These are phyloP conservation scores for Austroboletus festivus DNA, from an alignment of 768 basidiomycete species.

Conservation along the genomic window DNA sequence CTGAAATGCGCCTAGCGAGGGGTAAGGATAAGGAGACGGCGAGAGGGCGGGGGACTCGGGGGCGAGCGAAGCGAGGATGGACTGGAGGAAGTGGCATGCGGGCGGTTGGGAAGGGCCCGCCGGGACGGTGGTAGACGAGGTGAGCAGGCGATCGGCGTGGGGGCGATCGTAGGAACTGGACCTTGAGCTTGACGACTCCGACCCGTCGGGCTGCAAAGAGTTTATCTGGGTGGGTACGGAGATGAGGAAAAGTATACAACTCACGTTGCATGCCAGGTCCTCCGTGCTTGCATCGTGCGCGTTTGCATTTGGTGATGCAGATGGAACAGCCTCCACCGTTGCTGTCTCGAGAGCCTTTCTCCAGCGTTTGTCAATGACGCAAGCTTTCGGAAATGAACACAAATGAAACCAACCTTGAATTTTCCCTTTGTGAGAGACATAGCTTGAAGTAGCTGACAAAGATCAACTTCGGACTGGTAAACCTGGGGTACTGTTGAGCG, in stretches of 20 bases:
- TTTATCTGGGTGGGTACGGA: background rate
- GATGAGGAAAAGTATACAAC: slow-evolving; percentile 4
- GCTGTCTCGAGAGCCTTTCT: slow-evolving; percentile 32
- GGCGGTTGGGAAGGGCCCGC: slow-evolving; percentile 20
- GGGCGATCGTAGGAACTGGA: slow-evolving; percentile 34
- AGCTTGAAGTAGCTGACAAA: slow-evolving; percentile 51
- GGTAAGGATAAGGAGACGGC: slow-evolving; percentile 32
- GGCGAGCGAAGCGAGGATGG: slow-evolving; percentile 55
- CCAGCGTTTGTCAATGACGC: slow-evolving; percentile 25
- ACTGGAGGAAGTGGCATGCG: slow-evolving; percentile 63
- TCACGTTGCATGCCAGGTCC: slow-evolving; percentile 43
- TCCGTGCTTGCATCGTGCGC: slow-evolving; percentile 44
- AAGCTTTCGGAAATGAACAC: background rate
- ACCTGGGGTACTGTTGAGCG: slow-evolving; percentile 15
- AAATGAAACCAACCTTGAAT: slow-evolving; percentile 28
- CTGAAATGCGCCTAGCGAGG: slow-evolving; percentile 30
- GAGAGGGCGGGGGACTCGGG: slow-evolving; percentile 35
- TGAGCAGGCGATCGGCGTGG: slow-evolving; percentile 14
- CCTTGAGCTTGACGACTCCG: slow-evolving; percentile 44
- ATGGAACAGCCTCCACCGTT: slow-evolving; percentile 20
- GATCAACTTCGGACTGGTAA: slow-evolving; percentile 39
- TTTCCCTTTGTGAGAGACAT: slow-evolving; percentile 44
- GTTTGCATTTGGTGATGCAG: slow-evolving; percentile 34
- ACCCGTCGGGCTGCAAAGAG: slow-evolving; percentile 40
- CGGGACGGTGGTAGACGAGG: slow-evolving; percentile 8